Evolutionary conservation across 768 basidiomycete species (phyloP).

Genomic region (Phanerochaete carnosa): DNA sequence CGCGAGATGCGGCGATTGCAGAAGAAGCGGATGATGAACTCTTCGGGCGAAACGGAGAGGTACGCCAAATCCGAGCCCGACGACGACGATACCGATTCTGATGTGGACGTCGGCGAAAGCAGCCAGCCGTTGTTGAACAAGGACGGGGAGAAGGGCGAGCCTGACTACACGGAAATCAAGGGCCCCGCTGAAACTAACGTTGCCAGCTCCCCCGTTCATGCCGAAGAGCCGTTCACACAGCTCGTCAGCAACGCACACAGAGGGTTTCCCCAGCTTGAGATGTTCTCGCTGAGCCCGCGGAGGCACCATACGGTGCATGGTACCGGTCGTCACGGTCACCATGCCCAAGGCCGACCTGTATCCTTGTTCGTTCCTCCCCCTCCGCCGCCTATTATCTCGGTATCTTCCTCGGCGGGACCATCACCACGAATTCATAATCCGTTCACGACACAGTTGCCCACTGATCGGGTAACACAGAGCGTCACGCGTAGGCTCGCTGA

Average conservation of each 20-base stretch:
- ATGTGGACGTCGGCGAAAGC: not conserved
- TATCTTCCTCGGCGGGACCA: not conserved
- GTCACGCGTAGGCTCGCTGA: slow-evolving; percentile 61
- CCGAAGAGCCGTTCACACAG: slow-evolving; percentile 27
- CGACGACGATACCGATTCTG: not conserved
- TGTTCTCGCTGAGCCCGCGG: slow-evolving; percentile 50
- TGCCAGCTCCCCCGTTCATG: slow-evolving; percentile 12
- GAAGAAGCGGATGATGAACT: slow-evolving; percentile 15
- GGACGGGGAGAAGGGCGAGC: not conserved
- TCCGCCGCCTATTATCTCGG: not conserved
- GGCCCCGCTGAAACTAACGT: slow-evolving; percentile 14
- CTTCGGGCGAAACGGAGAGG: slow-evolving; percentile 14
- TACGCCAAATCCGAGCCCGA: not conserved
- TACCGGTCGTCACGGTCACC: slow-evolving; percentile 20
- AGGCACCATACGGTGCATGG: slow-evolving; percentile 39
- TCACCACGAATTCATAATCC: not conserved
- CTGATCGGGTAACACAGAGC: slow-evolving; percentile 26
- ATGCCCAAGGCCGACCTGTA: slow-evolving; percentile 30
- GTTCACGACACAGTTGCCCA: not conserved
- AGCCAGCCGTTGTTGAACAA: slow-evolving; percentile 6
- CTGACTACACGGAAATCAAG: not conserved
- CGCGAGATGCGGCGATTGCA: slow-evolving; percentile 39
- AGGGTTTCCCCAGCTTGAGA: slow-evolving; percentile 59
- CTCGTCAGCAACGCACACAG: slow-evolving; percentile 63
- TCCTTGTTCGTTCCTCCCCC: not conserved